A percentile compares a stretch with the other conserved stretches of the same genome.
Conservation (phyloP, 2,329 filamentous ascomycete species). For the Drechslerella coelobrocha region DNA sequence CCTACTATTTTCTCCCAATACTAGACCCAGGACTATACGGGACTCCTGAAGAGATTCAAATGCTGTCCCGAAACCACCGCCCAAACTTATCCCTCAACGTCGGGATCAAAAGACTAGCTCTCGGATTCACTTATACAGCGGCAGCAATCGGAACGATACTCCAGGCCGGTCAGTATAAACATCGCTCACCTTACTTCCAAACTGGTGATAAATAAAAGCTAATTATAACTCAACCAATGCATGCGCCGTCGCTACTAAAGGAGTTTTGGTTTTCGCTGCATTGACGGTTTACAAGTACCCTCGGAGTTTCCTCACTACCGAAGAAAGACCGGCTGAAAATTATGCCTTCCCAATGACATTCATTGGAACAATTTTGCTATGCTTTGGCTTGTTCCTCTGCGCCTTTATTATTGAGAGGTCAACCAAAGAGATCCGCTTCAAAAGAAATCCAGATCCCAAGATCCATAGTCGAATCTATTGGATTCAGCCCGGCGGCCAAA, state of each 20-base stretch:
- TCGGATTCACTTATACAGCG: neutral
- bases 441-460: neutral
- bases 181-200: too few species aligned
- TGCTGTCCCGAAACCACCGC: neutral
- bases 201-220: neutral
- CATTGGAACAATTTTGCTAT: conserved; percentile 15
- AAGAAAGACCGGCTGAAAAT: neutral
- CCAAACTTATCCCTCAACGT: conserved; percentile 30
- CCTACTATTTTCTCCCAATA: too few species aligned
- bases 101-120: conserved; percentile 10
- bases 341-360: conserved; percentile 25
- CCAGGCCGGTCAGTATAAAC: conserved; percentile 26
- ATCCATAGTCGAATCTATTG: conserved; percentile 1
- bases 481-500: conserved; percentile 5
- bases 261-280: neutral
- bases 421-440: neutral
- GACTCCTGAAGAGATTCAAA: neutral
- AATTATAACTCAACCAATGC: neutral
- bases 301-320: neutral
- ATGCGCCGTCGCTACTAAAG: neutral
- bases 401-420: conserved; percentile 19
- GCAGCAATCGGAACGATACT: conserved; percentile 34
- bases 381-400: conserved; percentile 37
- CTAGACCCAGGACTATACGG: neutral
- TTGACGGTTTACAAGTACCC: neutral